Conservation (phyloP, 352 stramenopile genomes). For the Elongisporangium prolatum region DNA sequence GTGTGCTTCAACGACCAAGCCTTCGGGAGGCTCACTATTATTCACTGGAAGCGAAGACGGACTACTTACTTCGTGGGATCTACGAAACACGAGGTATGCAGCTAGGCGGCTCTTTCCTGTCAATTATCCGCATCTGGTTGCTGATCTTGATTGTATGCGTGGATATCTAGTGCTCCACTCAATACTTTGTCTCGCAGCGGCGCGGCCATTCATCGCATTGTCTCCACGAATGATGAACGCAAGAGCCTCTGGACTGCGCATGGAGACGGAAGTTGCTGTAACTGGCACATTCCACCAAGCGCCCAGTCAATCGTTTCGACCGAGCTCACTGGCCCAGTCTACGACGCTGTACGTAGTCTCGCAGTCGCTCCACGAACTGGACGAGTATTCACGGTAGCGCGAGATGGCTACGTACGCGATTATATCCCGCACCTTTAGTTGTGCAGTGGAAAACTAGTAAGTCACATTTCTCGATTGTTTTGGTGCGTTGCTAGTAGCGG, state of each 20-base stretch:
- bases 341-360: constrained; percentile 62
- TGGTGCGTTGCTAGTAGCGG: background rate
- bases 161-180: constrained; percentile 29
- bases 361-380: constrained; percentile 24
- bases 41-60: constrained; percentile 65
- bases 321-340: constrained; percentile 56
- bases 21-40: constrained; percentile 18
- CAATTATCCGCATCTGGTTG: background rate
- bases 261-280: constrained; percentile 47
- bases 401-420: constrained; percentile 60
- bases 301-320: constrained; percentile 18
- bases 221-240: constrained; percentile 2
- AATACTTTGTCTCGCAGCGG: constrained; percentile 48
- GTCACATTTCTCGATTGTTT: constrained; percentile 5
- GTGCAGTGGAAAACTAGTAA: background rate
- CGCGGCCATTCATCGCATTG: constrained; percentile 43
- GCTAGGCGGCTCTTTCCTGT: background rate
- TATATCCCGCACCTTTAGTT: constrained; percentile 45
- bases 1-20: constrained; percentile 12
- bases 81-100: constrained; percentile 44
- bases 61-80: constrained; percentile 51
- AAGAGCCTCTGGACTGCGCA: constrained; percentile 49
- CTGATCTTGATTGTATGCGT: constrained; percentile 1
- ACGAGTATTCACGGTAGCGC: constrained; percentile 48
- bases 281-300: constrained; percentile 17